Percentiles rank a stretch among this genome's conserved stretches.
phyloP scores from a whole-genome alignment of 2,329 filamentous ascomycete genomes.

The Scedosporium minutisporum region DNA sequence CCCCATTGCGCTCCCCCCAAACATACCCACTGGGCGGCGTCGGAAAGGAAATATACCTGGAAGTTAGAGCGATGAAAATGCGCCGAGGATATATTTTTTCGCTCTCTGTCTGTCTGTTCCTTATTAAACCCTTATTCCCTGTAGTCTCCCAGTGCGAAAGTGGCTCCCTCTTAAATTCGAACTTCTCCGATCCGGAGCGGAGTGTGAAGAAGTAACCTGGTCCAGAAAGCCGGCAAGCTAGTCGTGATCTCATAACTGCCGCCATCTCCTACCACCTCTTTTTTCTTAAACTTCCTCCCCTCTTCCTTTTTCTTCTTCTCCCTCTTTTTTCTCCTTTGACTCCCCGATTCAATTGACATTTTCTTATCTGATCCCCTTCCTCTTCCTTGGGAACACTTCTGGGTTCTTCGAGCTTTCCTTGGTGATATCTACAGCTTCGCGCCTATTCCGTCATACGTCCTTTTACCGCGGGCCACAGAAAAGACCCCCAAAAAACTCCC shows the following conservation, averaged over 20 bases:
- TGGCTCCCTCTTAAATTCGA: background rate
- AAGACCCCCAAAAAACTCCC: background rate
- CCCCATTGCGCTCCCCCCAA: too few relatives aligned
- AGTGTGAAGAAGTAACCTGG: background rate
- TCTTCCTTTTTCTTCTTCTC: conserved; percentile 6
- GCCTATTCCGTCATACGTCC: background rate
- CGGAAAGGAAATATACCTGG: background rate
- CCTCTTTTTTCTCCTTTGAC: background rate
- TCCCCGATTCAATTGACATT: background rate
- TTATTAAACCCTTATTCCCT: background rate
- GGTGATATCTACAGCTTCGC: background rate
- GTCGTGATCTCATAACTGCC: background rate
- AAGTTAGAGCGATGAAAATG: background rate
- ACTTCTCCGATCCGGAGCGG: background rate
- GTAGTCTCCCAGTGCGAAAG: background rate
- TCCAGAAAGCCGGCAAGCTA: background rate
- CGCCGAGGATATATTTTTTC: background rate
- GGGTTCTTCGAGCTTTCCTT: background rate
- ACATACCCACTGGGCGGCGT: background rate
- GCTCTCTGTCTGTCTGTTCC: background rate
- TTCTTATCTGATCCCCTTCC: background rate
- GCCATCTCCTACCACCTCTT: background rate
- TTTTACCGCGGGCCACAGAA: background rate
- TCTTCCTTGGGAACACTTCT: background rate
- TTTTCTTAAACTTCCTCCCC: background rate